Conservation (phyloP, 2,329 filamentous ascomycete genomes). For the Aotearoamyces nothofagi region DNA sequence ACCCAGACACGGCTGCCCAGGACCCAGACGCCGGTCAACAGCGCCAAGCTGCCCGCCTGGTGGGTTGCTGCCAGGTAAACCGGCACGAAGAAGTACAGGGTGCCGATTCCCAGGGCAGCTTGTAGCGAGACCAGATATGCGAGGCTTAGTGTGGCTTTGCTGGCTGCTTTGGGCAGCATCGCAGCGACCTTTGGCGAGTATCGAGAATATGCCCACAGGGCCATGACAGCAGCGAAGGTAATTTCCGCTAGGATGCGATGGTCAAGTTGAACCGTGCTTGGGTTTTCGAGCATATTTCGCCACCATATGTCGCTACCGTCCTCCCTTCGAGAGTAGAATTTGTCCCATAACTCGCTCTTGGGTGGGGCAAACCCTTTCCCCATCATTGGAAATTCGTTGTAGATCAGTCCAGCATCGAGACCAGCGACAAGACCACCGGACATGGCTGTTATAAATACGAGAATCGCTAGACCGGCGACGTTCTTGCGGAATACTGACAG, state of each 20-base stretch:
- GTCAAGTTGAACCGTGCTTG: conserved; percentile 85
- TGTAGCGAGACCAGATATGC: conserved; percentile 74
- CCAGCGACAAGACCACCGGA: conserved; percentile 89
- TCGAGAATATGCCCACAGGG: conserved; percentile 68
- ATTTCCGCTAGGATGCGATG: conserved; percentile 85
- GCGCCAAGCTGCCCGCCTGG: conserved; percentile 75
- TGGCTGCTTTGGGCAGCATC: conserved; percentile 46
- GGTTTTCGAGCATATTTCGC: conserved; percentile 97
- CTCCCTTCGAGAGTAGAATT: conserved; percentile 67
- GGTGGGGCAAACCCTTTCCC: conserved; percentile 71
- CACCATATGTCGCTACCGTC: conserved; percentile 81
- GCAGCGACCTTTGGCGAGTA: conserved; percentile 38
- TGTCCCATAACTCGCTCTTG: conserved; percentile 65
- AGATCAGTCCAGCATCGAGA: conserved; percentile 90
- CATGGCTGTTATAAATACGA: conserved; percentile 84
- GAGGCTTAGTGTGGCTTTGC: conserved; percentile 60
- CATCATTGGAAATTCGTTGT: conserved; percentile 98
- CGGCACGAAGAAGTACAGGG: conserved; percentile 87
- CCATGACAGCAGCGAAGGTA: conserved; percentile 69
- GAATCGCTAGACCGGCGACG: conserved; percentile 51
- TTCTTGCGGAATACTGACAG: conserved; percentile 60
- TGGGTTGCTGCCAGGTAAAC: conserved; percentile 77
- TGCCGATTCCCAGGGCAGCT: conserved; percentile 75
- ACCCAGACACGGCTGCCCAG: conserved; percentile 66
- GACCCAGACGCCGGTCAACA: conserved; percentile 70